Conservation (phyloP, 306 rosid genomes). For the Glycyrrhiza uralensis region DNA sequence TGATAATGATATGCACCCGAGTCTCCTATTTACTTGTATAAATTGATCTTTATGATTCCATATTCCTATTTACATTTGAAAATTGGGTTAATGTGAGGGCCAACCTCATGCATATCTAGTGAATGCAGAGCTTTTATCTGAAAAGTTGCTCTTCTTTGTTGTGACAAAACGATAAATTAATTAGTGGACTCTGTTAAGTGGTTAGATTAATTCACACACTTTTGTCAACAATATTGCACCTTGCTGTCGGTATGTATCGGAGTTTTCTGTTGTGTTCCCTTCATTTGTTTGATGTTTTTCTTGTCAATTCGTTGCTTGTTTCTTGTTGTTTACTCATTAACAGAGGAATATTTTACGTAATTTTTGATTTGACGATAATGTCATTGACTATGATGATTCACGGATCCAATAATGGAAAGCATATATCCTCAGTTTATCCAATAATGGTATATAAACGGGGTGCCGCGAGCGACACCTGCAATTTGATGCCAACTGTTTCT, state of each 20-base stretch:
- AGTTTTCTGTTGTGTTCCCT: not conserved
- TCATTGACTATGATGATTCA: not conserved
- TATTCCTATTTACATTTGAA: too few relatives aligned
- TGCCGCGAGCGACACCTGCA: slow-evolving; percentile 11
- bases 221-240: not conserved
- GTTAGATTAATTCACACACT: not conserved
- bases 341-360: slow-evolving; percentile 23
- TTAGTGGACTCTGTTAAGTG: not conserved
- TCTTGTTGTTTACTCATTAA: not conserved
- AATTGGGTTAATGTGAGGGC: too few relatives aligned
- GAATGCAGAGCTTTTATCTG: not conserved
- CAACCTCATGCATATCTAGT: not conserved
- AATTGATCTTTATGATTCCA: too few relatives aligned
- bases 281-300: not conserved
- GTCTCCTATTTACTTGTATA: too few relatives aligned
- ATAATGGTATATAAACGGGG: not conserved
- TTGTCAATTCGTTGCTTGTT: not conserved
- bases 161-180: not conserved
- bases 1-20: too few relatives aligned
- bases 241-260: slow-evolving; percentile 18
- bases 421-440: not conserved
- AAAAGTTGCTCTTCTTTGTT: not conserved
- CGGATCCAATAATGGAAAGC: slow-evolving; percentile 20
- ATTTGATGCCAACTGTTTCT: not conserved
- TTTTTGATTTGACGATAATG: slow-evolving; percentile 9